phyloP scores from a whole-genome alignment of 1,284 basidiomycete genomes.

The Rhodotorula sp. region DNA sequence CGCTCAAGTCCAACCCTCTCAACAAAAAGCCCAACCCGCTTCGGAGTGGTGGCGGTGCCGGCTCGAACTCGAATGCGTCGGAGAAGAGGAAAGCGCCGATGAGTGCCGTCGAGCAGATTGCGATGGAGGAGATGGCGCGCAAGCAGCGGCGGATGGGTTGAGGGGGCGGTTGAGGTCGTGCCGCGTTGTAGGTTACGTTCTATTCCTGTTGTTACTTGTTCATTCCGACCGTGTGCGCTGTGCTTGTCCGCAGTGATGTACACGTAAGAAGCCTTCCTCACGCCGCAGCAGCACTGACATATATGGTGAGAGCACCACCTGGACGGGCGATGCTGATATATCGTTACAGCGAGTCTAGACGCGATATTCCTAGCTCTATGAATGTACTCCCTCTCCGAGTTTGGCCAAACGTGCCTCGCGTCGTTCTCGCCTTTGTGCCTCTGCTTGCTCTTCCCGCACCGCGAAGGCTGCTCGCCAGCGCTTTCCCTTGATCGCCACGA shows the following conservation, averaged over 20 bases:
- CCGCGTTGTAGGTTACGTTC: not conserved
- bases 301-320: too few relatives aligned
- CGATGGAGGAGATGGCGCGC: constrained; percentile 80
- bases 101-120: constrained; percentile 78
- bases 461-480: constrained; percentile 19
- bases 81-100: constrained; percentile 57
- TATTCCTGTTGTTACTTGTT: not conserved
- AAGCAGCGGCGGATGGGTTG: constrained; percentile 53
- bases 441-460: constrained; percentile 4
- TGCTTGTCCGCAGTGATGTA: too few relatives aligned
- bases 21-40: constrained; percentile 54
- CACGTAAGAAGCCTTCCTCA: too few relatives aligned
- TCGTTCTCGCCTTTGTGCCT: not conserved
- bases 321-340: too few relatives aligned
- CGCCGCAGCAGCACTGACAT: too few relatives aligned
- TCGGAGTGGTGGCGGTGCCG: constrained; percentile 49
- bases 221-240: too few relatives aligned
- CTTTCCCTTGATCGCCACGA: constrained; percentile 30
- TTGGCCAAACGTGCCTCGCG: not conserved
- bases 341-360: not conserved
- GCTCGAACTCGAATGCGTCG: constrained; percentile 53
- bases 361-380: not conserved
- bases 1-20: constrained; percentile 51
- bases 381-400: not conserved
- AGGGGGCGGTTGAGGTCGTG: not conserved